Percentiles rank a stretch among this genome's conserved stretches.
These are phyloP conservation scores for Coniochaeta sp. DNA, from an alignment of 2,329 filamentous ascomycete species.

Conservation along the genomic window DNA sequence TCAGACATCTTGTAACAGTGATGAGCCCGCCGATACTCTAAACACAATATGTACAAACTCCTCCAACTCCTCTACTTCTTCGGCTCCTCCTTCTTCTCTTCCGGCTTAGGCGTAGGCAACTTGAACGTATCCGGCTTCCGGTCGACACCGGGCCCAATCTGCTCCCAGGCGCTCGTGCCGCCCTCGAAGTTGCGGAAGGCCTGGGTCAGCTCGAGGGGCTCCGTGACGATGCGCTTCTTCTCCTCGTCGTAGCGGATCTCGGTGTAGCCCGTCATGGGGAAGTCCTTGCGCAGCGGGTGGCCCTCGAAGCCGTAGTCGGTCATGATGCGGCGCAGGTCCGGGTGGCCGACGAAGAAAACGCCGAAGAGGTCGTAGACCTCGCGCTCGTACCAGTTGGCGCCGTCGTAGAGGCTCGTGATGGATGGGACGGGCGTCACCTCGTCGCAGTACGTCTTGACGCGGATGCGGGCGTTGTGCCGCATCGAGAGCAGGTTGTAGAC, in stretches of 20 bases:
- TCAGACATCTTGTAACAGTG: not conserved
- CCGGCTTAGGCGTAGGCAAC: conserved; percentile 89
- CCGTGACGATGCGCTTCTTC: conserved; percentile 98
- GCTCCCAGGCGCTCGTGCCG: conserved; percentile 66
- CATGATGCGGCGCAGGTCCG: conserved; percentile 95
- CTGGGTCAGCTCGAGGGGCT: conserved; percentile 95
- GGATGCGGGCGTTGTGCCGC: conserved; percentile 91
- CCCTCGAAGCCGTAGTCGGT: conserved; percentile 99
- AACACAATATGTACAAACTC: conserved; percentile 15
- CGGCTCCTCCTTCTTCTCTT: conserved; percentile 81
- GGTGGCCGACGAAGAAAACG: conserved; percentile 93
- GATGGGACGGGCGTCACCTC: conserved; percentile 91
- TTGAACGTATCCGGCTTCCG: conserved; percentile 84
- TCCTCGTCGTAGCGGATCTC: conserved; percentile 98
- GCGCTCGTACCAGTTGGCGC: conserved; percentile 97
- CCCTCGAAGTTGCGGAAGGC: conserved; percentile 98
- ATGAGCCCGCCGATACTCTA: not conserved
- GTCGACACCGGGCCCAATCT: conserved; percentile 62
- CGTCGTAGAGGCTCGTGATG: conserved; percentile 79
- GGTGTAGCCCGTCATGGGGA: conserved; percentile 95
- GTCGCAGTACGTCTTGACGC: conserved; percentile 98
- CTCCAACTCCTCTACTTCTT: conserved; percentile 64
- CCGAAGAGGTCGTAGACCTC: conserved; percentile 98
- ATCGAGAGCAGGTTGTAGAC: conserved; percentile 97
- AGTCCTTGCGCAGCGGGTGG: conserved; percentile 94